Evolutionary conservation across 352 stramenopile genomes (phyloP), one percentile per base, ranked within the genome.

Genomic region (Pythium rhizo-oryzae): DNA sequence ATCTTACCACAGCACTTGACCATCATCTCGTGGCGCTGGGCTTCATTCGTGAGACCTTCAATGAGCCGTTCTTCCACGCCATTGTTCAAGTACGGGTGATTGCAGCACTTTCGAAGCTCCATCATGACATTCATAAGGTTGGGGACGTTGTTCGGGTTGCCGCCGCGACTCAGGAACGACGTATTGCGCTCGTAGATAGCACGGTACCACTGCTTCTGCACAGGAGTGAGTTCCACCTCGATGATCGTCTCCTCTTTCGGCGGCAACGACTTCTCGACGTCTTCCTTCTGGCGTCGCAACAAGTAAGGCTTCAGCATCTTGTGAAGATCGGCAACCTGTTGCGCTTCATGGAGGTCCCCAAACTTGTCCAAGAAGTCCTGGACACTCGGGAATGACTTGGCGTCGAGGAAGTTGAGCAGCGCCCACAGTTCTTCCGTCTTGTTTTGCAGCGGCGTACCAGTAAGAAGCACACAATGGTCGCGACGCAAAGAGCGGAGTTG

Each of bases 361-460:
- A 96, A 96, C 72, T 98, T 93, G 7, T 93, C 92, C 56, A 99
- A 78, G 75, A 99, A 99, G 35, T 95, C 80, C 19, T 90, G 74
- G 79, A 95, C 80, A 64, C 95, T 97, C 9, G 89, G 89, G 77
- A 99, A 99, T 18, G 85, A 94, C 35, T 91, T 83, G 15, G 69
- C 79, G 49, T 99, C 96, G 35, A 99, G 90, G 49, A 99, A 99
- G 76, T 99, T 98, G 1, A 99, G 80, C 33, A 99, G 79, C 4
- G 97, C 94, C 97, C 97, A 99, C n/a, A 99, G 77, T 76, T 99
- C 98, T 69, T 99, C 87, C 6, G 98, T 99, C 74, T 99, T 99
- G 85, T 99, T 99, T 62, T 97, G 89, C 9, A 97, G 59, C 41
- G 90, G 90, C 43, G 90, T 97, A 9, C 90, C 90, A 5, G 90